phyloP scores from a whole-genome alignment of 345 rosid species.

The Reutealis trisperma region DNA sequence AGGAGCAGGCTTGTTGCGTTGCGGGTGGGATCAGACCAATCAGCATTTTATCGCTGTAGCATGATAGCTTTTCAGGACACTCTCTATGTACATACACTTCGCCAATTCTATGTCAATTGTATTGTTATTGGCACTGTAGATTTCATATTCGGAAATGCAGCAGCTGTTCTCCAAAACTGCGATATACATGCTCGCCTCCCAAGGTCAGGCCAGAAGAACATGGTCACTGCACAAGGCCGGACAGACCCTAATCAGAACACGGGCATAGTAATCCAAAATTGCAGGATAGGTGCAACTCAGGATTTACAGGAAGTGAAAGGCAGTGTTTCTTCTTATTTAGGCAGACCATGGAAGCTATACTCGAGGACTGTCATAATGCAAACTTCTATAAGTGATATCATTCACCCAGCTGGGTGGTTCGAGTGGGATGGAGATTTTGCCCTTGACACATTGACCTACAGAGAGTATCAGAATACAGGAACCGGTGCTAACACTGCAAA shows the following conservation, averaged over 20 bases:
- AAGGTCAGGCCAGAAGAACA: neutral
- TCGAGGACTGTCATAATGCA: constrained; percentile 73
- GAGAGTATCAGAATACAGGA: constrained; percentile 64
- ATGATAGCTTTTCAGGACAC: constrained; percentile 30
- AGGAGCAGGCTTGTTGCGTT: constrained; percentile 32
- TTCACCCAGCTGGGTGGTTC: constrained; percentile 66
- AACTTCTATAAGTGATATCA: constrained; percentile 51
- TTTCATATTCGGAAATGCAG: constrained; percentile 41
- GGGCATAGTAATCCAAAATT: constrained; percentile 64
- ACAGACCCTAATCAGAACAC: constrained; percentile 49
- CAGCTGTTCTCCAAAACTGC: constrained; percentile 27
- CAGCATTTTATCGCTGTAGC: constrained; percentile 31
- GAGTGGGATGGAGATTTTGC: constrained; percentile 67
- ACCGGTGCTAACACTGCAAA: constrained; percentile 50
- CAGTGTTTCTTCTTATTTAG: constrained; percentile 49
- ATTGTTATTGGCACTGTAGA: constrained; percentile 30
- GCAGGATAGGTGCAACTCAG: constrained; percentile 60
- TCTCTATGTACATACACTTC: constrained; percentile 20
- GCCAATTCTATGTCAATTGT: constrained; percentile 39
- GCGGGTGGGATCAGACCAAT: constrained; percentile 22
- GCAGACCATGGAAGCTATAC: constrained; percentile 70
- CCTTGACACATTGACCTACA: constrained; percentile 53
- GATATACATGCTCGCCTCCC: constrained; percentile 24
- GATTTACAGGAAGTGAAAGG: constrained; percentile 42
- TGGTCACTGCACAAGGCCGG: constrained; percentile 38